Conservation (phyloP, 1,139 yeast species). For the Saccharomycopsis hybrid region DNA sequence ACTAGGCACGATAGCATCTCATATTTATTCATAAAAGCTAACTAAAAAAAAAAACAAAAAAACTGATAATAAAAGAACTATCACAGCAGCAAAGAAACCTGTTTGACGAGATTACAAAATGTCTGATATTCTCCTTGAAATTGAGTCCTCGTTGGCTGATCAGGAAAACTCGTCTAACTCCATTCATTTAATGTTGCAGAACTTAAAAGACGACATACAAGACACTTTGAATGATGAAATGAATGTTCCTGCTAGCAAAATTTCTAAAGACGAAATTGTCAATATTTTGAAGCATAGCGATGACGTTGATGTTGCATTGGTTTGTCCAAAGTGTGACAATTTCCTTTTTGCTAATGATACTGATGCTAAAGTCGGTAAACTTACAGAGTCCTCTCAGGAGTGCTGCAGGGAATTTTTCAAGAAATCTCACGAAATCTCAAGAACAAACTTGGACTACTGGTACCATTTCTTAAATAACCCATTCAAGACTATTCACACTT, state of each 20-base stretch:
- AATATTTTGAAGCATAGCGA: constrained; percentile 19
- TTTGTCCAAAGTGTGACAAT: constrained; percentile 25
- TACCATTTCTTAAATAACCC: constrained; percentile 40
- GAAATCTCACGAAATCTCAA: constrained; percentile 19
- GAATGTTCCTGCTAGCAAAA: background rate
- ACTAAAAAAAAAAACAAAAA: no score
- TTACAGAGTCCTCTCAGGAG: constrained; percentile 19
- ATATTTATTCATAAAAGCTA: no score
- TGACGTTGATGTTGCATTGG: constrained; percentile 23
- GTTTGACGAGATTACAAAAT: background rate
- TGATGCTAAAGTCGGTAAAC: constrained; percentile 20
- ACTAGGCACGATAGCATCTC: no score
- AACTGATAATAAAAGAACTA: no score
- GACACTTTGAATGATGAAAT: background rate
- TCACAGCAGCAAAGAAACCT: no score
- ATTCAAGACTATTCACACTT: constrained; percentile 38
- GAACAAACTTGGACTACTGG: constrained; percentile 41
- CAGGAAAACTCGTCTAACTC: constrained; percentile 13
- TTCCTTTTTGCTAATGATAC: constrained; percentile 24
- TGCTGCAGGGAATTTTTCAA: constrained; percentile 24
- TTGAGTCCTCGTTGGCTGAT: constrained; percentile 20
- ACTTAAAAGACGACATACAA: constrained; percentile 17
- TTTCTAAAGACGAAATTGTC: constrained; percentile 22
- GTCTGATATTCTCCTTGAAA: constrained; percentile 13
- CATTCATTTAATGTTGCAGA: constrained; percentile 16